Evolutionary conservation across 2,329 filamentous ascomycete genomes (phyloP), one percentile per base, ranked within the genome.

Genomic region (Beauveria brongniartii): DNA sequence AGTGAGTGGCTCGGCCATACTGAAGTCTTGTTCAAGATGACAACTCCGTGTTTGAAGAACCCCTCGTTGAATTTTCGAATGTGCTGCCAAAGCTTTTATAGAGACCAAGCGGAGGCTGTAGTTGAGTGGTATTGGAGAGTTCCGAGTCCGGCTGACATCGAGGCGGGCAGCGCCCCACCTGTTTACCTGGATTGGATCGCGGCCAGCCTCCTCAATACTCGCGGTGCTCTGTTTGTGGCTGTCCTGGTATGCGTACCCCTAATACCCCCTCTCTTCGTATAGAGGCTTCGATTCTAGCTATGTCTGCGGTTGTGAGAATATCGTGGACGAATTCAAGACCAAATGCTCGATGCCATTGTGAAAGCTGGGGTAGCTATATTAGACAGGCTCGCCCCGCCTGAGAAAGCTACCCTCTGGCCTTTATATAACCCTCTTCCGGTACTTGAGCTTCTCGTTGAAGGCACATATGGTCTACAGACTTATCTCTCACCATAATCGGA

Each of bases 1-100:
- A 70, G 79, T 88, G 14, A 97, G 78, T 60, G 78, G 68, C 51
- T 67, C 62, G 44, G 70, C 69, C 55, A 59, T 62, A 5, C 12
- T 55, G 43, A 4, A 12, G 10, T 30, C 9, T 34, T 50, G 37
- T 59, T 43, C 1, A 9, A 12, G 12, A 3, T 18, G 8, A n/a
- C n/a, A 5, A 12, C 9, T 43, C 5, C 1, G 10, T 10, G 14
- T 22, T 51, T 20, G 12, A n/a, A 24, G 3, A 20, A n/a, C 7
- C 4, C 3, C 7, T 20, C 12, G 3, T 1, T 26, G 5, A 20
- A 24, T 37, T 7, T 3, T 22, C 24, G 3, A 18, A 7, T 16
- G 41, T 37, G 24, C 22, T 12, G 9, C 2, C 2, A 8, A 16
- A 51, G 22, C 24, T 30, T 47, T 43, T 16, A 10, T 50, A 5